Conservation (phyloP, 2,329 filamentous ascomycete species). For the Fusarium sublunatum region DNA sequence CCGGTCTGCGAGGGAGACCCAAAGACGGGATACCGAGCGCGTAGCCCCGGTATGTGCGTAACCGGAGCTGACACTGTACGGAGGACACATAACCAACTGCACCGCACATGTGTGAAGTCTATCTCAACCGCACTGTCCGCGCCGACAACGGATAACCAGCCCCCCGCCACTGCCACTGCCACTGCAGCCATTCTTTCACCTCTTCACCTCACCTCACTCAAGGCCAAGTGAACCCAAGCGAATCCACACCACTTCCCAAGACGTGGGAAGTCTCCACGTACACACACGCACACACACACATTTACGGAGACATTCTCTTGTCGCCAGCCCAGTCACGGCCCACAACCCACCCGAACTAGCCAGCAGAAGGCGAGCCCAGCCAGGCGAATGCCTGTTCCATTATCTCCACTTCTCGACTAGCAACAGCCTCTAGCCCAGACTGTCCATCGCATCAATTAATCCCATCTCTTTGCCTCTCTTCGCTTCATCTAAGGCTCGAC, state of each 20-base stretch:
- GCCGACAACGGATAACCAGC: conserved; percentile 24
- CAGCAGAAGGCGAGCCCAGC: conserved; percentile 5
- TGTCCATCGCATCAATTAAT: conserved; percentile 29
- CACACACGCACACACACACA: conserved; percentile 12
- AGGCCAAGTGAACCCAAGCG: conserved; percentile 7
- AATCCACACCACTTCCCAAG: conserved; percentile 17
- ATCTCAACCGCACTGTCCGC: conserved; percentile 38
- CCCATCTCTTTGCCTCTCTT: conserved; percentile 29
- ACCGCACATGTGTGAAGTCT: conserved; percentile 1
- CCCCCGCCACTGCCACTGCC: conserved; percentile 24
- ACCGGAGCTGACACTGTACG: conserved; percentile 16
- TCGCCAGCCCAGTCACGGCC: conserved; percentile 2
- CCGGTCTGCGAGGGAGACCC: conserved; percentile 12
- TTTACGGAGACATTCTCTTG: conserved; percentile 5
- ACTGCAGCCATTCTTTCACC: no score
- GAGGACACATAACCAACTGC: neutral
- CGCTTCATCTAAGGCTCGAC: conserved; percentile 20
- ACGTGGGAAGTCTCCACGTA: conserved; percentile 19
- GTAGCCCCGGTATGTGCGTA: conserved; percentile 25
- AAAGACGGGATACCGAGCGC: conserved; percentile 9
- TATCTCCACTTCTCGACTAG: conserved; percentile 36
- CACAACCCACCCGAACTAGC: conserved; percentile 10
- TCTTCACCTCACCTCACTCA: neutral
- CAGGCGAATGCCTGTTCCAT: conserved; percentile 14
- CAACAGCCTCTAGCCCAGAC: conserved; percentile 33